These are phyloP conservation scores for Hortiboletus flavorubellus DNA, from an alignment of 768 basidiomycete genomes.

Conservation along the genomic window DNA sequence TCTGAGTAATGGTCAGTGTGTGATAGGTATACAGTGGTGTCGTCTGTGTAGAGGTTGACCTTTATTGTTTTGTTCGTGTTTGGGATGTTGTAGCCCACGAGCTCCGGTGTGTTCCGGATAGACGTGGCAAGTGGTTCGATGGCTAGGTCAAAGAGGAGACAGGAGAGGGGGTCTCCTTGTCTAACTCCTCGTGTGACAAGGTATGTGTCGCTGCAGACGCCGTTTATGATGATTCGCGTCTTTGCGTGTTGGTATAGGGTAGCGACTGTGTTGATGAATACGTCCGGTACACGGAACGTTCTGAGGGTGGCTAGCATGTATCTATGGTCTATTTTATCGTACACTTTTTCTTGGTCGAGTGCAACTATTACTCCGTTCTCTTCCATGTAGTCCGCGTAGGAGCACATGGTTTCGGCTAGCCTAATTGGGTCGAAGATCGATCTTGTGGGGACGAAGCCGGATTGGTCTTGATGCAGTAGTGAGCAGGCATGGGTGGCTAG, in stretches of 20 bases:
- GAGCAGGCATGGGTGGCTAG: conserved; percentile 18
- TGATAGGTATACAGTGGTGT: conserved; percentile 20
- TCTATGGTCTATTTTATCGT: conserved; percentile 35
- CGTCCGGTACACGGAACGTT: neutral
- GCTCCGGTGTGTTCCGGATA: neutral
- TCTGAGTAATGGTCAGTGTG: conserved; percentile 13
- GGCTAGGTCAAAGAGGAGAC: conserved; percentile 31
- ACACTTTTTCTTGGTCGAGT: conserved; percentile 38
- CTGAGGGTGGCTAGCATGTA: conserved; percentile 7
- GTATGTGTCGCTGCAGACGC: neutral
- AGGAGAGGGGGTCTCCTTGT: conserved; percentile 25
- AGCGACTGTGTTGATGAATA: neutral
- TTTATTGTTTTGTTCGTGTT: neutral
- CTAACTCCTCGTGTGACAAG: no score
- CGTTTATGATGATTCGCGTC: neutral
- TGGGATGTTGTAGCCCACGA: conserved; percentile 19
- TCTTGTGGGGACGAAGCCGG: conserved; percentile 35
- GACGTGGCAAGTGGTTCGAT: conserved; percentile 23
- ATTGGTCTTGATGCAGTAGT: conserved; percentile 26
- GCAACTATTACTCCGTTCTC: conserved; percentile 27
- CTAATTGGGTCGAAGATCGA: conserved; percentile 32
- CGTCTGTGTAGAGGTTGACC: conserved; percentile 27
- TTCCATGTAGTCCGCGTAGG: conserved; percentile 12
- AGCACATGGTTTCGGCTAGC: conserved; percentile 24
- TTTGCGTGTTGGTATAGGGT: neutral